Evolutionary conservation across 2,329 filamentous ascomycete species (phyloP).

Genomic region (Aureobasidium namibiae): DNA sequence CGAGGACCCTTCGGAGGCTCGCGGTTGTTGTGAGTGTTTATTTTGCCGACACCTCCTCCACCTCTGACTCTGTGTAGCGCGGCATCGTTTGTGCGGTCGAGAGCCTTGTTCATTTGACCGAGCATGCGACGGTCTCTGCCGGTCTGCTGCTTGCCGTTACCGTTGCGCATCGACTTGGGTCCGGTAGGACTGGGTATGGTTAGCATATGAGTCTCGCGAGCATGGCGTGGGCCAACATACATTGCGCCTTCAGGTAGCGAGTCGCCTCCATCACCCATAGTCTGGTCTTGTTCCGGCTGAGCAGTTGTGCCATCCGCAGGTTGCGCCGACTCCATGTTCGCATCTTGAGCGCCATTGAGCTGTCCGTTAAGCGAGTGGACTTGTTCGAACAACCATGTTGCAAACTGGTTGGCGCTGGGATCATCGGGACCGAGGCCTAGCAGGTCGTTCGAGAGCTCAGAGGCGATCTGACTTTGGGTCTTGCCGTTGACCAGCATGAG

Average conservation of each 20-base stretch:
- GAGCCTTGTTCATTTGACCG: slow-evolving; percentile 61
- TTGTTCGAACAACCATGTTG: slow-evolving; percentile 88
- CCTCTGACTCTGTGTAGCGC: slow-evolving; percentile 68
- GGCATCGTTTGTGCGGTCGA: slow-evolving; percentile 70
- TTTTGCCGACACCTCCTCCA: slow-evolving; percentile 64
- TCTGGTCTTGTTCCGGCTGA: slow-evolving; percentile 49
- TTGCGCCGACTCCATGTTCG: slow-evolving; percentile 12
- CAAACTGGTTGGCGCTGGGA: slow-evolving; percentile 71
- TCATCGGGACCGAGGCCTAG: slow-evolving; percentile 77
- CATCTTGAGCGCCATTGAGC: slow-evolving; percentile 42
- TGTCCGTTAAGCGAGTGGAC: slow-evolving; percentile 60
- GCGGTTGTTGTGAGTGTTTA: slow-evolving; percentile 64
- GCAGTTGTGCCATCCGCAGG: neutral
- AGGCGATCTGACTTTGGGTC: slow-evolving; percentile 78
- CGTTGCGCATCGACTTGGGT: slow-evolving; percentile 85
- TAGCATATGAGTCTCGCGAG: slow-evolving; percentile 12
- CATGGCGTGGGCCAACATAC: slow-evolving; percentile 26
- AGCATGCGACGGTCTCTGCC: slow-evolving; percentile 70
- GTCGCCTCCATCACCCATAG: slow-evolving; percentile 57
- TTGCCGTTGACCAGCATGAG: slow-evolving; percentile 96
- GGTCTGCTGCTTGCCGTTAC: slow-evolving; percentile 16
- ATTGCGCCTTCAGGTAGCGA: slow-evolving; percentile 32
- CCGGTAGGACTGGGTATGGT: slow-evolving; percentile 66
- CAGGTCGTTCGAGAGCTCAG: slow-evolving; percentile 80
- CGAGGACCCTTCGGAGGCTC: slow-evolving; percentile 61